Percentiles rank a stretch among this genome's conserved stretches.
Conservation (phyloP, 169 alveolate genomes). For the Hammondia hammondi region DNA sequence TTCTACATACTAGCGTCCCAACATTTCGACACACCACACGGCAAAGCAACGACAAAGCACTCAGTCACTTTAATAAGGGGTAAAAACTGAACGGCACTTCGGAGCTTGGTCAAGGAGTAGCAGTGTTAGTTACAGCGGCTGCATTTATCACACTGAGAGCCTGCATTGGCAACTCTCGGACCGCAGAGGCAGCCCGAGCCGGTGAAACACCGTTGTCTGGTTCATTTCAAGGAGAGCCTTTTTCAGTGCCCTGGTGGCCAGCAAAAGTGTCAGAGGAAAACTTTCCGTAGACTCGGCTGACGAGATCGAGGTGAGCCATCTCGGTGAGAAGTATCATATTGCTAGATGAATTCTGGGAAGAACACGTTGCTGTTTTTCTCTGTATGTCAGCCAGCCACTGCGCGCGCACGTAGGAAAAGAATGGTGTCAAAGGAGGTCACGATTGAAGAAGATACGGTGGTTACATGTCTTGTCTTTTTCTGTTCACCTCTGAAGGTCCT, state of each 20-base stretch:
- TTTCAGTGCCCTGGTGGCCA: neutral
- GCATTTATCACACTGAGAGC: neutral
- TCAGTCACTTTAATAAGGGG: no score
- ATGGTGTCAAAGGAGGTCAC: no score
- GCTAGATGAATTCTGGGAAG: neutral
- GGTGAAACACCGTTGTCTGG: neutral
- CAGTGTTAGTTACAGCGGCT: neutral
- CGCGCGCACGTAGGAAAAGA: neutral
- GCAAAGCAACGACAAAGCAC: no score
- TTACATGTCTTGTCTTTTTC: no score
- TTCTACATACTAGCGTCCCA: no score
- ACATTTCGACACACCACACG: no score
- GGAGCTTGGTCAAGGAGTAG: no score
- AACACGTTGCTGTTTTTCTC: no score
- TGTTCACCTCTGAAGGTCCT: no score
- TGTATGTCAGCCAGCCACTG: conserved; percentile 23
- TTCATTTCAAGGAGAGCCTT: neutral
- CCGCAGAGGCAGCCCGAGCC: neutral
- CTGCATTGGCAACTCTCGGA: neutral
- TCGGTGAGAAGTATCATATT: neutral
- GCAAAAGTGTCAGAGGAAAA: neutral
- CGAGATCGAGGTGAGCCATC: neutral
- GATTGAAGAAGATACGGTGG: no score
- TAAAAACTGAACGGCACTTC: no score
- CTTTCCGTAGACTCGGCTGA: conserved; percentile 5